phyloP scores from a whole-genome alignment of 2,329 filamentous ascomycete genomes.

The Tolypocladium guangdongense region DNA sequence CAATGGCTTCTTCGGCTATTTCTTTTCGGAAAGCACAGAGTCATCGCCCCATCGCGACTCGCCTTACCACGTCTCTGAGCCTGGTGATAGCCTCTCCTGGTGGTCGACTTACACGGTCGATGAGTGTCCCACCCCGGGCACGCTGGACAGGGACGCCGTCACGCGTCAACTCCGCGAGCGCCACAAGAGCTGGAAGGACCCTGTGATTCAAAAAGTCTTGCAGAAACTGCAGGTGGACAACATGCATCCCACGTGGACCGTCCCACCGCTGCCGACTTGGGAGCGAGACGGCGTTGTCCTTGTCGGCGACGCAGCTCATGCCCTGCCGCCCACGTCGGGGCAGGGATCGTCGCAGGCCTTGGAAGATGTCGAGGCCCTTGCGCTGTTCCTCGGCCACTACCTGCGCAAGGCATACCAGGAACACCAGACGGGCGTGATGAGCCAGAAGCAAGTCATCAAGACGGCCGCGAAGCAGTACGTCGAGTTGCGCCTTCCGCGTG shows the following conservation, averaged over 20 bases:
- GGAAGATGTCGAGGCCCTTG: slow-evolving; percentile 10
- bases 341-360: slow-evolving; percentile 11
- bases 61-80: slow-evolving; percentile 7
- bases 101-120: slow-evolving; percentile 10
- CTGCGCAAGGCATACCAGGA: slow-evolving; percentile 2
- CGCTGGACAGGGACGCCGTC: slow-evolving; percentile 8
- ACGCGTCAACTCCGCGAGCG: slow-evolving; percentile 7
- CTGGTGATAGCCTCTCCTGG: slow-evolving; percentile 8
- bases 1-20: slow-evolving; percentile 13
- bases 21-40: slow-evolving; percentile 5
- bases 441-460: slow-evolving; percentile 5
- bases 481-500: slow-evolving; percentile 8
- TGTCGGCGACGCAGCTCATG: slow-evolving; percentile 11
- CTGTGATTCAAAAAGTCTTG: slow-evolving; percentile 8
- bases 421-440: background rate
- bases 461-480: slow-evolving; percentile 9
- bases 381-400: slow-evolving; percentile 7
- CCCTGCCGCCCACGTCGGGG: slow-evolving; percentile 9
- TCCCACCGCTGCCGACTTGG: slow-evolving; percentile 10
- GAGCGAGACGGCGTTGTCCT: slow-evolving; percentile 11
- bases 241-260: slow-evolving; percentile 12
- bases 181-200: slow-evolving; percentile 9
- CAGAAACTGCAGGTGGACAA: slow-evolving; percentile 3
- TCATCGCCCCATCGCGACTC: slow-evolving; percentile 8
- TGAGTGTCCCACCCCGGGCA: slow-evolving; percentile 6